These are phyloP conservation scores for Arthroderma sp. DNA, from an alignment of 2,329 filamentous ascomycete species.

Conservation along the genomic window DNA sequence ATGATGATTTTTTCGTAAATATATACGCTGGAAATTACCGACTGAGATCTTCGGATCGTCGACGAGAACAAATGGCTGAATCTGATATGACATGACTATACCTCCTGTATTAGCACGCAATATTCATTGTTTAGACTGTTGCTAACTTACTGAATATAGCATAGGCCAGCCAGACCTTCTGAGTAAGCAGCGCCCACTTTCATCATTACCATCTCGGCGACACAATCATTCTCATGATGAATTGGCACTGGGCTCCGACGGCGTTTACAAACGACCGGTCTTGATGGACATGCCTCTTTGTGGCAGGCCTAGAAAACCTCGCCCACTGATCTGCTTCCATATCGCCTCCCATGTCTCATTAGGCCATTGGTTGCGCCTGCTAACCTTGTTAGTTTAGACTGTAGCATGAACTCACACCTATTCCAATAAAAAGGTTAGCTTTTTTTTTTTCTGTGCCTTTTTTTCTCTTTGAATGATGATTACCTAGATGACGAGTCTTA, in stretches of 20 bases:
- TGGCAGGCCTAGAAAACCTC: conserved; percentile 99
- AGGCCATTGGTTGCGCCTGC: not conserved
- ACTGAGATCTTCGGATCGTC: conserved; percentile 58
- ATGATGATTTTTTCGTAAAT: conserved; percentile 14
- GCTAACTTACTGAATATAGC: too few relatives aligned
- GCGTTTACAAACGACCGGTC: conserved; percentile 39
- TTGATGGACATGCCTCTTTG: conserved; percentile 83
- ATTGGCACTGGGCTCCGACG: conserved; percentile 95
- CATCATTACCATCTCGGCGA: too few relatives aligned
- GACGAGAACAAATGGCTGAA: conserved; percentile 65
- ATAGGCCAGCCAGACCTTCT: too few relatives aligned
- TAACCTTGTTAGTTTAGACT: not conserved
- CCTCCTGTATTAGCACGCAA: not conserved
- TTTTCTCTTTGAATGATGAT: conserved; percentile 33
- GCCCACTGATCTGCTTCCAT: conserved; percentile 61
- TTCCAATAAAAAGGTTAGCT: not conserved
- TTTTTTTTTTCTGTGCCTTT: conserved; percentile 7
- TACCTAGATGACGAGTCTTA: conserved; percentile 53
- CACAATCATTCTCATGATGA: conserved; percentile 43
- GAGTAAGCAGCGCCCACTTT: too few relatives aligned
- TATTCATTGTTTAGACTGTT: not conserved
- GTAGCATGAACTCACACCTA: not conserved
- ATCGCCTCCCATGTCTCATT: not conserved
- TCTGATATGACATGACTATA: conserved; percentile 4
- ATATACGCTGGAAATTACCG: conserved; percentile 94